A percentile compares a stretch with the other conserved stretches of the same genome.
These are phyloP conservation scores for Citrus sp. DNA, from an alignment of 345 rosid genomes.

Conservation along the genomic window DNA sequence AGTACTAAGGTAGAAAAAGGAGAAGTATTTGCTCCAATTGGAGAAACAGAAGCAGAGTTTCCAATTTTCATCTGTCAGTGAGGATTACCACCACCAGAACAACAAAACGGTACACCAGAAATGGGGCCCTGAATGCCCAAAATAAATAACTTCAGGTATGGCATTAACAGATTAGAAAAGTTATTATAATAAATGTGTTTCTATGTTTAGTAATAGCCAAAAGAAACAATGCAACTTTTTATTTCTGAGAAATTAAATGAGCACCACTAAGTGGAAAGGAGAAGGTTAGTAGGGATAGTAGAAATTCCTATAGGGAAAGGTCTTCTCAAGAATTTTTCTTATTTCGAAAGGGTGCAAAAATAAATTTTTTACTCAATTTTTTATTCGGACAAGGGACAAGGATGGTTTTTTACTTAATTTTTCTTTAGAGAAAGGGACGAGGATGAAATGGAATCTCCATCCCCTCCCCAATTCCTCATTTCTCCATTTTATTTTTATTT, in stretches of 20 bases:
- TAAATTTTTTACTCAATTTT: too few species aligned
- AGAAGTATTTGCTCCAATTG: not conserved
- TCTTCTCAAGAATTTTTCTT: fast-evolving
- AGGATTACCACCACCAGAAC: not conserved
- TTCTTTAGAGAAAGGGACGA: too few species aligned
- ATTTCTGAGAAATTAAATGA: not conserved
- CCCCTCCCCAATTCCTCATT: too few species aligned
- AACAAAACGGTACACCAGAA: not conserved
- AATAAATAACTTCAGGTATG: not conserved
- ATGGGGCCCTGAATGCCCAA: not conserved
- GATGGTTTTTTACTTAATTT: too few species aligned
- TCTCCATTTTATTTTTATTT: too few species aligned
- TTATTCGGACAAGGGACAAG: too few species aligned
- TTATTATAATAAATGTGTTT: too few species aligned
- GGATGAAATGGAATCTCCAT: too few species aligned
- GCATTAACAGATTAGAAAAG: not conserved
- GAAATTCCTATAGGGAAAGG: too few species aligned
- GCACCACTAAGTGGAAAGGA: too few species aligned
- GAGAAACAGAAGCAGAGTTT: not conserved
- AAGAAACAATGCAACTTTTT: not conserved
- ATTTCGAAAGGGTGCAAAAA: too few species aligned
- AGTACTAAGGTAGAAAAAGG: not conserved
- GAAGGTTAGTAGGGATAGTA: too few species aligned
- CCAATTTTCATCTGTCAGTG: not conserved
- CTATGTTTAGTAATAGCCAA: not conserved